Percentiles rank a stretch among this genome's conserved stretches.
phyloP scores from a whole-genome alignment of 139 green algal genomes.

The Chlorella vulgaris region DNA sequence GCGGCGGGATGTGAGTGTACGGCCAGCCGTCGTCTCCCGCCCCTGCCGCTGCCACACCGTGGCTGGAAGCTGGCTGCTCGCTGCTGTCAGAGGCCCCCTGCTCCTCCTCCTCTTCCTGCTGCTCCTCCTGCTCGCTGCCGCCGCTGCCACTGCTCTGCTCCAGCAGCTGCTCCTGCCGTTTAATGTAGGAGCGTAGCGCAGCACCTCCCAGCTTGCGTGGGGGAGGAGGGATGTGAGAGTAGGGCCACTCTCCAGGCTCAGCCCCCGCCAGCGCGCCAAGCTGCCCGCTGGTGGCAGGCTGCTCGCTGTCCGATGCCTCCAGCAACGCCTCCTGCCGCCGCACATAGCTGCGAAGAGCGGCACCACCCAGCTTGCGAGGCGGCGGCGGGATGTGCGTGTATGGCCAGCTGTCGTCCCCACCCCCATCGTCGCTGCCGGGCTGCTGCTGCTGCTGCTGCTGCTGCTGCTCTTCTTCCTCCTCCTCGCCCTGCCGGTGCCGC shows the following conservation, averaged over 20 bases:
- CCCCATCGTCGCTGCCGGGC: background rate
- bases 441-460: slow-evolving; percentile 5
- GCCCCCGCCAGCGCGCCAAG: background rate
- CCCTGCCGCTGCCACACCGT: background rate
- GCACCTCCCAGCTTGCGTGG: slow-evolving; percentile 14
- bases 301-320: slow-evolving; percentile 6
- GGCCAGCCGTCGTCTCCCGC: background rate
- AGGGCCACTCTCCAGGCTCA: background rate
- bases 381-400: background rate
- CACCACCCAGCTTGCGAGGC: slow-evolving; percentile 2
- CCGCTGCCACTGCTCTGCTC: background rate
- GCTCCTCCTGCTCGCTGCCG: background rate
- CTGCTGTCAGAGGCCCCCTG: background rate
- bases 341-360: background rate
- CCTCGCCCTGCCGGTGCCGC: background rate
- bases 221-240: slow-evolving; percentile 15
- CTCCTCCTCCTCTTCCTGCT: background rate
- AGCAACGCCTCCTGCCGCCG: background rate
- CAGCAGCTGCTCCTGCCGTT: slow-evolving; percentile 15
- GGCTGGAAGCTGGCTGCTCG: background rate
- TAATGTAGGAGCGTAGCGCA: slow-evolving; percentile 15
- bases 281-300: background rate
- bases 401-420: background rate
- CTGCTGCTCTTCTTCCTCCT: background rate
- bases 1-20: background rate